Evolutionary conservation across 495 filamentous ascomycete genomes (phyloP), one percentile per base, ranked within the genome.

Genomic region (Neurospora tetrasperma): DNA sequence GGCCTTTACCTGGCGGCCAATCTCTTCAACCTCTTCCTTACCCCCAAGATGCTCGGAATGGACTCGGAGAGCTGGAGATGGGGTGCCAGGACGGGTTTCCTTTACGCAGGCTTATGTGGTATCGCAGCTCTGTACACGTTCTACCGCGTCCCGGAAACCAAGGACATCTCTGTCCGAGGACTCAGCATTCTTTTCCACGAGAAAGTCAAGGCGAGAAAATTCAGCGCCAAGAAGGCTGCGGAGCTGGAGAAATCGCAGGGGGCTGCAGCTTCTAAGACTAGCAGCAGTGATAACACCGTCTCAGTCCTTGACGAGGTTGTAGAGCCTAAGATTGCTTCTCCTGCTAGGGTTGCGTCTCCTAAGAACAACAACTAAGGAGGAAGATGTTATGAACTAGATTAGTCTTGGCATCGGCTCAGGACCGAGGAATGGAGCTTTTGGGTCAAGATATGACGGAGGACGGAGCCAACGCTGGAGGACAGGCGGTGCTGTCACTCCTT

Each of bases 131-230:
- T 78, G 11, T 85, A 82, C 75, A 80, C 83, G 0, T 85, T 76
- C 62, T 81, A 82, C 48, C 78, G 83, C 42, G 69, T 85, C n/a
- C 83, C 82, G 73, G 75, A 80, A 78, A 85, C 85, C 74, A 80
- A 82, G 69, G 80, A 81, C 71, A 82, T 85, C 14, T 88, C 86
- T 16, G 88, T 82, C 74, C 84, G 83, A 7, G 87, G 87, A 77
- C 79, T 90, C n/a, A 88, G 89, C 75, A 83, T 89, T 40, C 79
- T 90, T 72, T 90, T 89, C 78, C 82, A 86, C 72, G 82, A 83
- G 62, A 81, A 79, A 23, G 80, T 87, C 5, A 76, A 77, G 1
- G 84, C 86, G 8, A 80, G 84, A 71, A 80, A 87, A 73, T 89
- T 89, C 75, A 77, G 69, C 73, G 35, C 39, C 14, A 31, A 71